A percentile compares a stretch with the other conserved stretches of the same genome.
Conservation (phyloP, 140 eudicot species). For the Senecio squalidus region DNA sequence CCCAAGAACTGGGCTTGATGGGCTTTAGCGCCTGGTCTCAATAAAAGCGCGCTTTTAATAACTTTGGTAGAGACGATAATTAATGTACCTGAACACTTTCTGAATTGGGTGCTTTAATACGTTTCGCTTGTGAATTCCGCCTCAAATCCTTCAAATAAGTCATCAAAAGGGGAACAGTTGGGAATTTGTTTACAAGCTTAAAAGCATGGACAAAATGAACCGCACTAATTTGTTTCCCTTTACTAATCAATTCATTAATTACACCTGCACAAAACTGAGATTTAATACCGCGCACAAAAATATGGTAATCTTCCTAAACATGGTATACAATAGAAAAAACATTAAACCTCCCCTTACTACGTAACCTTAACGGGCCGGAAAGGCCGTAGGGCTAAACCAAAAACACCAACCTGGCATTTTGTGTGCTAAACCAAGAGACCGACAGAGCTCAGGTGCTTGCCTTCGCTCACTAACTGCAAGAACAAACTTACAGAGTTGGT, state of each 20-base stretch:
- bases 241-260: constrained; percentile 36
- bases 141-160: constrained; percentile 54
- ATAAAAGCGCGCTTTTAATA: neutral
- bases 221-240: constrained; percentile 41
- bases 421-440: constrained; percentile 56
- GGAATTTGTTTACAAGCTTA: constrained; percentile 39
- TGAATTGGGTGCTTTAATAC: constrained; percentile 19
- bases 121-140: constrained; percentile 46
- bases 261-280: constrained; percentile 29
- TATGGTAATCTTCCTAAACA: neutral
- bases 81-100: constrained; percentile 21
- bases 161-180: constrained; percentile 43
- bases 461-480: constrained; percentile 46
- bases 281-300: neutral
- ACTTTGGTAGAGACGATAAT: neutral
- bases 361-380: too few species aligned
- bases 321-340: neutral
- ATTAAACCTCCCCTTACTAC: too few species aligned
- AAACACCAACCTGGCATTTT: constrained; percentile 68
- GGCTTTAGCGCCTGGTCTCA: too few species aligned
- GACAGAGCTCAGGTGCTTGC: constrained; percentile 66
- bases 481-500: constrained; percentile 58
- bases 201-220: constrained; percentile 51
- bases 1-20: too few species aligned
- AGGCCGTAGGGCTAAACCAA: too few species aligned